phyloP scores from a whole-genome alignment of 257 asterid species.

The Paraleonurus japonicus region DNA sequence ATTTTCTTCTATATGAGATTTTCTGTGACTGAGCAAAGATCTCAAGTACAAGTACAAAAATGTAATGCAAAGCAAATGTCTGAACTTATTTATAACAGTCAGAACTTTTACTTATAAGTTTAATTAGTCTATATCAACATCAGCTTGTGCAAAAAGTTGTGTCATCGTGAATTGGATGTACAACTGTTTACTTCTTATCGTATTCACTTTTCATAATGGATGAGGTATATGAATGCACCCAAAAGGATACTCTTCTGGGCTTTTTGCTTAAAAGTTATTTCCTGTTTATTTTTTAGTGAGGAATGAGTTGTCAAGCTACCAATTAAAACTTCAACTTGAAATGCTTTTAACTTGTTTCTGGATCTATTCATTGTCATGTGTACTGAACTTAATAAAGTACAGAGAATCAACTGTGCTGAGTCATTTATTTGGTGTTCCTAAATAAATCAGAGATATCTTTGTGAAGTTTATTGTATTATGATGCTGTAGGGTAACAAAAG shows the following conservation, averaged over 20 bases:
- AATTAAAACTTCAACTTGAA: neutral
- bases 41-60: neutral
- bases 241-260: neutral
- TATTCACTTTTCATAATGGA: neutral
- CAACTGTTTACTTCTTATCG: too few species aligned
- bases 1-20: neutral
- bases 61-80: neutral
- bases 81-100: neutral
- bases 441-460: neutral
- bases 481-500: conserved; percentile 76
- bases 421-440: neutral
- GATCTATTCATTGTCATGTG: neutral
- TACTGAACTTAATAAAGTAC: neutral
- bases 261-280: neutral
- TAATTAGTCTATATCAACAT: conserved; percentile 6
- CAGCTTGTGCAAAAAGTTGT: neutral
- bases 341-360: conserved; percentile 13
- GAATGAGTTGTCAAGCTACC: neutral
- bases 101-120: neutral
- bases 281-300: neutral
- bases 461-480: neutral
- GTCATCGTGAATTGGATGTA: neutral
- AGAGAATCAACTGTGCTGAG: neutral
- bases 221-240: neutral
- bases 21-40: neutral